Evolutionary conservation across 176 grass and related monocot genomes (phyloP).

Genomic region (Zoysia japonica): DNA sequence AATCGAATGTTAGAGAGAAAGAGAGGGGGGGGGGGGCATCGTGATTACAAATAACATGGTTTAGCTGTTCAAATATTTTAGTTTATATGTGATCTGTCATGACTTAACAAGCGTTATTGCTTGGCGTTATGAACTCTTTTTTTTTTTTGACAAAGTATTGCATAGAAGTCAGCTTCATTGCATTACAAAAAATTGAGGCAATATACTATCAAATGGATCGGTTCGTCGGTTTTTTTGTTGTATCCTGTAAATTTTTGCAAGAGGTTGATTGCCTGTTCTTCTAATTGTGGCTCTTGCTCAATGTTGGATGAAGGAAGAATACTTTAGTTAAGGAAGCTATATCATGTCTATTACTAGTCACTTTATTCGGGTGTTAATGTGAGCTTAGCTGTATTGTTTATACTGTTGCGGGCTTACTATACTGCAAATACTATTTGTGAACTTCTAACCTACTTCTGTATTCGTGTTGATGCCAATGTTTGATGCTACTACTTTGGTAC

Average conservation of each 20-base stretch:
- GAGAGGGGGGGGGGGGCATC: too few species aligned
- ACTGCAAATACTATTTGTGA: neutral
- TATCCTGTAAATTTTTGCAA: constrained; percentile 5
- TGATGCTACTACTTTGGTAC: constrained; percentile 19
- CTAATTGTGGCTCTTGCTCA: neutral
- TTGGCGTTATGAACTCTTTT: too few species aligned
- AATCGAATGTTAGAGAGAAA: too few species aligned
- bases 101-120: too few species aligned
- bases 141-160: too few species aligned
- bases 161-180: too few species aligned
- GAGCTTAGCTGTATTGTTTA: neutral
- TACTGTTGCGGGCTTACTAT: neutral
- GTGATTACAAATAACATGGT: too few species aligned
- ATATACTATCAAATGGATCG: neutral
- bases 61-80: too few species aligned
- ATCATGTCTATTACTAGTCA: neutral
- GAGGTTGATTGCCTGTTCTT: neutral
- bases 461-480: neutral
- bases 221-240: neutral
- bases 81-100: too few species aligned
- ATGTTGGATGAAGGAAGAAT: neutral
- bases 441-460: neutral
- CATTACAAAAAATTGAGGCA: neutral
- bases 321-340: neutral
- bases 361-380: neutral